phyloP scores from a whole-genome alignment of 2,329 filamentous ascomycete genomes.

The Epichloe typhina region DNA sequence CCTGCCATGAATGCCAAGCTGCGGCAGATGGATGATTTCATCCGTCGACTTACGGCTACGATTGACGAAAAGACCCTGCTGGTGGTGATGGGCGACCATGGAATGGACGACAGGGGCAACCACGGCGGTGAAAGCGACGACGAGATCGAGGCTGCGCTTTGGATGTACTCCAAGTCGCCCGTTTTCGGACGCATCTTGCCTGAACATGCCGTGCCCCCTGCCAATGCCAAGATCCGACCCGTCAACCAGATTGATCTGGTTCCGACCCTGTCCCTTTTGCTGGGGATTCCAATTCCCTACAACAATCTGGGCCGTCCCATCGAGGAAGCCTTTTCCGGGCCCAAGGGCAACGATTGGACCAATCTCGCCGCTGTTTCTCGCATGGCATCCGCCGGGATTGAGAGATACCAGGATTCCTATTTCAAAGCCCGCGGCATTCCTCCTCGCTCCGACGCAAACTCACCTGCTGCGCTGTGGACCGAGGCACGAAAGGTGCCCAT shows the following conservation, averaged over 20 bases:
- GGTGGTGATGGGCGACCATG: constrained; percentile 72
- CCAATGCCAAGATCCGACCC: constrained; percentile 64
- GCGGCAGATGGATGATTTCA: constrained; percentile 75
- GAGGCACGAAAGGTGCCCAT: constrained; percentile 26
- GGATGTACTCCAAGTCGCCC: constrained; percentile 92
- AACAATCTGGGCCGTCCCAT: constrained; percentile 92
- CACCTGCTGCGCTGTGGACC: constrained; percentile 29
- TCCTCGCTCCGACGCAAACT: constrained; percentile 34
- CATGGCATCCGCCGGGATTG: constrained; percentile 71
- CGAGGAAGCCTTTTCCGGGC: constrained; percentile 77
- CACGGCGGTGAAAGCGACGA: constrained; percentile 98
- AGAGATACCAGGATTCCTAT: constrained; percentile 80
- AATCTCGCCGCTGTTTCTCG: constrained; percentile 68
- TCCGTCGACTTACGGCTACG: constrained; percentile 54
- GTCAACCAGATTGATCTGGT: constrained; percentile 88
- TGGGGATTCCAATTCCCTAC: constrained; percentile 88
- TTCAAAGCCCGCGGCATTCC: constrained; percentile 57
- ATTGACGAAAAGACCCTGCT: constrained; percentile 80
- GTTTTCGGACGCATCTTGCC: constrained; percentile 67
- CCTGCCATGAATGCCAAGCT: constrained; percentile 84
- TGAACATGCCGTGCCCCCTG: constrained; percentile 42
- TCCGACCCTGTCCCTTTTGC: constrained; percentile 73
- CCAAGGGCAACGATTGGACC: constrained; percentile 54
- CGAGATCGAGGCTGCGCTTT: constrained; percentile 84
- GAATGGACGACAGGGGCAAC: constrained; percentile 22